Evolutionary conservation across 2,329 filamentous ascomycete species (phyloP), one percentile per base, ranked within the genome.

Genomic region (Cordyceps farinosa): DNA sequence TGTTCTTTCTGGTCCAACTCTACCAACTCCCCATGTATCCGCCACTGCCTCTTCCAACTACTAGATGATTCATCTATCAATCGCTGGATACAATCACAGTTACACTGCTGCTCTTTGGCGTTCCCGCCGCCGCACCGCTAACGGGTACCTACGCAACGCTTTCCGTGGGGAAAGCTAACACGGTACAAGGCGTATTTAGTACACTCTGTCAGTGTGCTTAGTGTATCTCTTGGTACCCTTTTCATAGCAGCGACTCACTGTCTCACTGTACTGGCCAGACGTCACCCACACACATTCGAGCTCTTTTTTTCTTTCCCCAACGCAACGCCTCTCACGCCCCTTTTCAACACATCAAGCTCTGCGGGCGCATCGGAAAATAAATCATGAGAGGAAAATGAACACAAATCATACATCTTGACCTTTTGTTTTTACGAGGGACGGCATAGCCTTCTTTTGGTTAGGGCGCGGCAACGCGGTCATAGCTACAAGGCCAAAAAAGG

Each of bases 281-380:
- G 34, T 55, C 52, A 40, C 13, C 34, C 45, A 51, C 56, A 59
- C 56, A 47, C 44, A 47, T 5, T 40, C 34, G 45, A 51, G 45
- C 45, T 59, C 36, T 59, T 40, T 51, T 58, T 59, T 51, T 59
- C 47, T 36, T 51, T 32, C 15, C 56, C 27, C 56, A 51, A 58
- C 55, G 17, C 13, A 47, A 47, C 34, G 47, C 27, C 34, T 59
- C 34, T 51, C 42, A 9, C 34, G 45, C 47, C 44, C 10, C 38
- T 47, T 36, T 59, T 22, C 56, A 59, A n/a, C 27, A 22, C 47
- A n/a, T 51, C 17, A 42, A 11, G 22, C 45, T 30, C 56, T 50
- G 13, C 36, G 45, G 47, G 13, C 36, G 34, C 45, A 34, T 22
- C 56, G 44, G 45, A 40, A 32, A 40, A 58, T 8, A 27, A 51